Conservation (phyloP, 2,329 filamentous ascomycete species). For the Malbranchea zuffiana region DNA sequence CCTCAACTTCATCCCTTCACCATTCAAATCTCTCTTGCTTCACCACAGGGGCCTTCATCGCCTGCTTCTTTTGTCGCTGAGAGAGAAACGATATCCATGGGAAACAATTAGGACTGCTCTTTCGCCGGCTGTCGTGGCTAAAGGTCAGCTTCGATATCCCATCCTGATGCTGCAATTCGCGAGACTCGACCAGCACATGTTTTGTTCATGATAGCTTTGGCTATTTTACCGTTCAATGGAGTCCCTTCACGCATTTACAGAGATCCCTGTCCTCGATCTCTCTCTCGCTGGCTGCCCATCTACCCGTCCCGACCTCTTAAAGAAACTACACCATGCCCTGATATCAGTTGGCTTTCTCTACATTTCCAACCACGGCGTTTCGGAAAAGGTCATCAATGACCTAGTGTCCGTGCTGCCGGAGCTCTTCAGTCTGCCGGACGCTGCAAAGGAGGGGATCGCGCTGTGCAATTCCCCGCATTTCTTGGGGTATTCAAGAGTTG, state of each 20-base stretch:
- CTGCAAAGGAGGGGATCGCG: conserved; percentile 18
- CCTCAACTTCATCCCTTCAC: too few relatives aligned
- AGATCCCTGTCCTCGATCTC: conserved; percentile 43
- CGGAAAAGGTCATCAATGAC: conserved; percentile 13
- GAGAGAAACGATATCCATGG: too few relatives aligned
- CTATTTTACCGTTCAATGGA: too few relatives aligned
- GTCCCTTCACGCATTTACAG: conserved; percentile 14
- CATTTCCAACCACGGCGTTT: conserved; percentile 19
- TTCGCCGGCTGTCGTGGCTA: too few relatives aligned
- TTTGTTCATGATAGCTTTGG: too few relatives aligned
- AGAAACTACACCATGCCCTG: conserved; percentile 20
- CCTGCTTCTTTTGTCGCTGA: too few relatives aligned
- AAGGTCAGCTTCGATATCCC: too few relatives aligned
- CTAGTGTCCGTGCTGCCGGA: conserved; percentile 16
- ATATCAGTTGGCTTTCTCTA: conserved; percentile 21
- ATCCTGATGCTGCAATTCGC: too few relatives aligned
- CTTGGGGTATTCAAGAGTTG: conserved; percentile 47
- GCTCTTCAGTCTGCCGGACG: conserved; percentile 16
- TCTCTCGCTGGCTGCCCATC: conserved; percentile 31
- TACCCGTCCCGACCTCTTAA: conserved; percentile 30
- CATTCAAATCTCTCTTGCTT: too few relatives aligned
- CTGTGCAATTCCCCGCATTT: conserved; percentile 48
- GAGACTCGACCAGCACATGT: too few relatives aligned
- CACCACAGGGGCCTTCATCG: too few relatives aligned
- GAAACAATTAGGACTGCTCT: too few relatives aligned